A percentile compares a stretch with the other conserved stretches of the same genome.
Conservation (phyloP, 371 early-diverging fungal species). For the Dichotomocladium elegans region DNA sequence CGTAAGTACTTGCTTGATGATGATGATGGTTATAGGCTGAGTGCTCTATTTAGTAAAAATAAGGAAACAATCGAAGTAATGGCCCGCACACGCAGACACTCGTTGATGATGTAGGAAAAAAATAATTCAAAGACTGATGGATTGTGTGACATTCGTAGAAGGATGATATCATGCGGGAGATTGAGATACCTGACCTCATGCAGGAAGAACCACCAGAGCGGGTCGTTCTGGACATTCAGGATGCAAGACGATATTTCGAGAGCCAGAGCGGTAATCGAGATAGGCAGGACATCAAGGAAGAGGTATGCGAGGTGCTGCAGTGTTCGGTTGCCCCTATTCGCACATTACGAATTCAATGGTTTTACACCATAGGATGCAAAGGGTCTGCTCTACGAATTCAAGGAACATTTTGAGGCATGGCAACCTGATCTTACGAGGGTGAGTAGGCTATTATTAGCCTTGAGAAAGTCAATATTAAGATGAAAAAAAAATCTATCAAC, state of each 20-base stretch:
- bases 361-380: conserved; percentile 24
- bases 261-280: conserved; percentile 56
- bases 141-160: neutral
- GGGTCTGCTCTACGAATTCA: conserved; percentile 22
- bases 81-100: too few relatives aligned
- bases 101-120: too few relatives aligned
- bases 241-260: conserved; percentile 74
- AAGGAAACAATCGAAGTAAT: conserved; percentile 3
- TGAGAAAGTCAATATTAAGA: too few relatives aligned
- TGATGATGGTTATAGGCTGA: neutral
- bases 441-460: neutral
- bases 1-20: conserved; percentile 14
- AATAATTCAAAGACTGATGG: too few relatives aligned
- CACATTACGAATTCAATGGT: too few relatives aligned
- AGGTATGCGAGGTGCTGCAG: conserved; percentile 2
- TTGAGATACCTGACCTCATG: conserved; percentile 65
- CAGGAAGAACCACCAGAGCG: conserved; percentile 45
- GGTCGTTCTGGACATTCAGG: conserved; percentile 67
- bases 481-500: too few relatives aligned
- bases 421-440: conserved; percentile 39
- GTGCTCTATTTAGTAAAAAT: neutral
- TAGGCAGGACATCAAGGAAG: conserved; percentile 15
- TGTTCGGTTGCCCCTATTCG: too few relatives aligned
- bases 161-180: conserved; percentile 28
- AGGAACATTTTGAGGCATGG: conserved; percentile 32